Conservation (phyloP, 257 asterid species). For the Lantana camara region DNA sequence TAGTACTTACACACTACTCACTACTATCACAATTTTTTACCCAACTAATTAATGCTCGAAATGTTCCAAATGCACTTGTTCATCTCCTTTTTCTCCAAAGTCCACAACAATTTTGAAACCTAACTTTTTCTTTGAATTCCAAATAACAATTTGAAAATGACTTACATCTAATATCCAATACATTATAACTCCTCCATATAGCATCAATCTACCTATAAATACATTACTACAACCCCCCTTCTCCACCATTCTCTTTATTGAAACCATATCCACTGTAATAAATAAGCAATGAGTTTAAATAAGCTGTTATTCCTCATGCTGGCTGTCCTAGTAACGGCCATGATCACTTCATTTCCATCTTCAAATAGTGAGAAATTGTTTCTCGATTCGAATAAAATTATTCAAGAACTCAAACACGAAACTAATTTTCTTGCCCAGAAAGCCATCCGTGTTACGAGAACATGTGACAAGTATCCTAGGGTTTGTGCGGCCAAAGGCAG, state of each 20-base stretch:
- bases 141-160: neutral
- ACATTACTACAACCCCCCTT: neutral
- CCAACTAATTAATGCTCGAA: too few species aligned
- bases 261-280: neutral
- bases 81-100: constrained; percentile 11
- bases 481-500: constrained; percentile 17
- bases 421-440: constrained; percentile 8
- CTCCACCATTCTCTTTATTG: neutral
- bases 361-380: neutral
- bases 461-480: constrained; percentile 26
- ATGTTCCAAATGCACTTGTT: too few species aligned
- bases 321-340: neutral
- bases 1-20: too few species aligned
- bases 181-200: neutral
- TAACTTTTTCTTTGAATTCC: constrained; percentile 13
- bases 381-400: neutral
- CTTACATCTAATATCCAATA: neutral
- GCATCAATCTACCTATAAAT: constrained; percentile 12
- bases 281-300: neutral
- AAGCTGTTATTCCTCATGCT: neutral
- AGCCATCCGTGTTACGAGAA: neutral
- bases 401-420: neutral
- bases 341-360: neutral
- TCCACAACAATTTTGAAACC: constrained; percentile 15
- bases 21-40: too few species aligned